Base-by-base conservation (phyloP, 495 filamentous ascomycete genomes). In the Aspergillus sclerotiicarbonarius region DNA sequence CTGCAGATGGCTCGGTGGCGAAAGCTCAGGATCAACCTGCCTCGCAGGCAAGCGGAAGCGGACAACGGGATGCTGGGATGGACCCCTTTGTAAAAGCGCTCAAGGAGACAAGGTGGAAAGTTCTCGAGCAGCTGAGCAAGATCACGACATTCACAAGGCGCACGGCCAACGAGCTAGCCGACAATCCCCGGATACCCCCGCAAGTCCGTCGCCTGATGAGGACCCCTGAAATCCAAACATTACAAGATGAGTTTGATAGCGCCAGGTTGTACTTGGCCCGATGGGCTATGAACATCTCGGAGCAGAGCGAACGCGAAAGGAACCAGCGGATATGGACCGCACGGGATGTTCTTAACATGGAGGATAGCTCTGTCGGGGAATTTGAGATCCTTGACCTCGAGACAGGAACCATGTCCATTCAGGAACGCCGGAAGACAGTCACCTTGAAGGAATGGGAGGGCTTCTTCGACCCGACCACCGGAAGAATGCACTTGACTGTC, bases 271-370 rank as follows among this genome's bases (percentile, higher is more conserved):
- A 98, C 64, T 79, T 98, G 20, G 94, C 94, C 3, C 80, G 94
- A 46, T 98, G 94, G 94, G 94, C 94, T 0, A 98, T 98, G 94
- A 95, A 90, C 1, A 95, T 98, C 53, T 91, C 93, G 0, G 94
- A 98, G 70, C 94, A 98, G 74, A 90, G 91, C 65, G 94, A 98
- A 68, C 78, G 84, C 41, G 94, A 98, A 51, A 71, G 85, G 32
- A 90, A 84, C 53, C 85, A 90, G 68, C 79, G 92, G 37, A 95
- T 96, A 62, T 98, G 91, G 88, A 96, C 92, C 0, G 92, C 90
- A 5, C 86, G 86, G 64, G 94, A 98, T 75, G 87, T 96, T 15
- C 80, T 98, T 58, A 92, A 94, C 67, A 87, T 95, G 71, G 94
- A 98, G 71, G 87, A 97, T 57, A 96, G 90, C 51, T 87, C 89